These are phyloP conservation scores for Cyphellophora europaea DNA, from an alignment of 2,329 filamentous ascomycete species.

Conservation along the genomic window DNA sequence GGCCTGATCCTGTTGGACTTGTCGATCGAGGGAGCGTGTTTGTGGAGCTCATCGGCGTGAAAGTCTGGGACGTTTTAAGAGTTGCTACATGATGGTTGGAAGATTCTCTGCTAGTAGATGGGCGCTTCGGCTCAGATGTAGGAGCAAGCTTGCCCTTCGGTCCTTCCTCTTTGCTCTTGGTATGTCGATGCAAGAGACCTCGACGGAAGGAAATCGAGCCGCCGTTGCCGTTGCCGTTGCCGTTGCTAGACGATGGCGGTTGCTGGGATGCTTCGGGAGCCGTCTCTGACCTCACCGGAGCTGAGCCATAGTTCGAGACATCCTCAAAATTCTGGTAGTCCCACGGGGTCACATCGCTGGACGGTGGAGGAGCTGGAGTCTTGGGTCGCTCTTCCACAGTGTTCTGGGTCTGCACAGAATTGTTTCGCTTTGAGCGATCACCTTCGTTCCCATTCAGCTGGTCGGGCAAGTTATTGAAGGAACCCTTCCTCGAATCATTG, in stretches of 20 bases:
- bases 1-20: slow-evolving; percentile 73
- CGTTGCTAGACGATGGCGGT: no score
- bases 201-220: slow-evolving; percentile 38
- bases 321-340: slow-evolving; percentile 78
- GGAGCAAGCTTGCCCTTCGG: slow-evolving; percentile 26
- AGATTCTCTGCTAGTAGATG: slow-evolving; percentile 68
- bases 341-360: slow-evolving; percentile 94
- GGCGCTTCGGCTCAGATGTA: slow-evolving; percentile 50
- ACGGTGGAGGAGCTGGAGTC: slow-evolving; percentile 56
- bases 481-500: slow-evolving; percentile 33
- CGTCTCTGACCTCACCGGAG: slow-evolving; percentile 26
- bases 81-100: slow-evolving; percentile 49
- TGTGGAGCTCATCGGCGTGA: slow-evolving; percentile 41
- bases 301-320: slow-evolving; percentile 18
- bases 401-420: slow-evolving; percentile 65
- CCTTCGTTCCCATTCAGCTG: slow-evolving; percentile 52
- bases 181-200: slow-evolving; percentile 38
- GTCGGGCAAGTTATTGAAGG: slow-evolving; percentile 44
- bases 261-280: slow-evolving; percentile 69
- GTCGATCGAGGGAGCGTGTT: slow-evolving; percentile 52
- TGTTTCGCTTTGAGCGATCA: slow-evolving; percentile 53
- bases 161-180: slow-evolving; percentile 50
- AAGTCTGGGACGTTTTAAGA: slow-evolving; percentile 33
- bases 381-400: slow-evolving; percentile 32
- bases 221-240: slow-evolving; percentile 52